Base-by-base conservation (phyloP, 2,329 filamentous ascomycete species). In the Beauveria pseudobassiana region DNA sequence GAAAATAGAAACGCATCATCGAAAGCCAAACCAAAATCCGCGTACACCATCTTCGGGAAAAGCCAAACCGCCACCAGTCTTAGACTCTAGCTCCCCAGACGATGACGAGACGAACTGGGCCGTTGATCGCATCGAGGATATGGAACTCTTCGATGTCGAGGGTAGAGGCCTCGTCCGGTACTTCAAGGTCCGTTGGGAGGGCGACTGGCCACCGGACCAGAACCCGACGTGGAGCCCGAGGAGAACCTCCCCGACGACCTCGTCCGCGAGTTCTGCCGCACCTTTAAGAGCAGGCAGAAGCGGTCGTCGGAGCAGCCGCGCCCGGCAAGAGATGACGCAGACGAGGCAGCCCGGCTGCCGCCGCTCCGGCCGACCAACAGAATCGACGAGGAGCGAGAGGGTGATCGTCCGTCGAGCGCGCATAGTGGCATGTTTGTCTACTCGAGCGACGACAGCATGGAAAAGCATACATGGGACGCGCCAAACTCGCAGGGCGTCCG, bases 151-250 rank as follows among this genome's bases (percentile, higher is more conserved):
- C 46, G 69, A 78, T 4, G 72, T 75, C 1, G 71, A 75, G 14
- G 74, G 74, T 5, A 68, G 66, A 2, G 70, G 70, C 9, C 53
- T 67, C 0, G 71, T 77, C 1, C 77, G 78, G 3, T 77, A 75
- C 62, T 86, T 82, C 68, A 73, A 78, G 34, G 81, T 86, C 1
- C 77, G 78, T 7, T 86, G 83, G 83, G 78, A 77, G 50, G 83
- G 83, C 8, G 70, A 82, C 62, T 86, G 83, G 83, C 81, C 82
- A 0, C 70, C 75, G 0, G 79, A 78, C 9, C 76, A 84, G 67
- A 84, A 86, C 60, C 80, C 81, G 0, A 81, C 82, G 0, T 86
- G 83, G 83, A 86, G 66, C 82, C 82, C 0, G 77, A 80, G 64
- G 75, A 76, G 3, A 82, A 84, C 58, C 76, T 86, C 2, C 70